Evolutionary conservation across 148 eudicot genomes (phyloP).

Genomic region (Spergularia bocconei): DNA sequence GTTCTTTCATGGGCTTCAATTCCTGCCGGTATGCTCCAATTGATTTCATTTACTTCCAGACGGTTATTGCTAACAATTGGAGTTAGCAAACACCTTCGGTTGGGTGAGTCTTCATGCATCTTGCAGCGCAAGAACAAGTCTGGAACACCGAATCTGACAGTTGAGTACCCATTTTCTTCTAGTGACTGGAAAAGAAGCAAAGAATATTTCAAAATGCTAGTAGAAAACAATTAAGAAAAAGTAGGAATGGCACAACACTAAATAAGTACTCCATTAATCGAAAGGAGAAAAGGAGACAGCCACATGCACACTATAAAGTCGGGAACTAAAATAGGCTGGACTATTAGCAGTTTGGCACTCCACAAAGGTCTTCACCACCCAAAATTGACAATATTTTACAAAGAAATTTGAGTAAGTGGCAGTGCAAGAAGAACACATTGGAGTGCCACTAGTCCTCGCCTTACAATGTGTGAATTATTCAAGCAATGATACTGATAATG

Average conservation of each 20-base stretch:
- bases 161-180: constrained; percentile 52
- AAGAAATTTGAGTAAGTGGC: too few species aligned
- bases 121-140: constrained; percentile 54
- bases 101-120: constrained; percentile 17
- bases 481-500: too few species aligned
- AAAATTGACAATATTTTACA: too few species aligned
- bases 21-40: constrained; percentile 79
- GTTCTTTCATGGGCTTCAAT: constrained; percentile 46
- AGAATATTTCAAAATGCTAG: background rate
- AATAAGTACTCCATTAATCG: background rate
- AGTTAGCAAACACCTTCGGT: constrained; percentile 36
- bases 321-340: too few species aligned
- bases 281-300: background rate
- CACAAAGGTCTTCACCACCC: too few species aligned
- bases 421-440: too few species aligned
- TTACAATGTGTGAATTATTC: too few species aligned
- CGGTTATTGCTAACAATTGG: constrained; percentile 18
- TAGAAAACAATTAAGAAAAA: background rate
- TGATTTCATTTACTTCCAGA: constrained; percentile 21
- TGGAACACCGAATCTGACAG: constrained; percentile 57
- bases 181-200: constrained; percentile 45
- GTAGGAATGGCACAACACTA: background rate
- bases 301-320: background rate
- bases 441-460: too few species aligned
- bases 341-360: too few species aligned